phyloP scores from a whole-genome alignment of 306 rosid species.

The Rosa rugosa region DNA sequence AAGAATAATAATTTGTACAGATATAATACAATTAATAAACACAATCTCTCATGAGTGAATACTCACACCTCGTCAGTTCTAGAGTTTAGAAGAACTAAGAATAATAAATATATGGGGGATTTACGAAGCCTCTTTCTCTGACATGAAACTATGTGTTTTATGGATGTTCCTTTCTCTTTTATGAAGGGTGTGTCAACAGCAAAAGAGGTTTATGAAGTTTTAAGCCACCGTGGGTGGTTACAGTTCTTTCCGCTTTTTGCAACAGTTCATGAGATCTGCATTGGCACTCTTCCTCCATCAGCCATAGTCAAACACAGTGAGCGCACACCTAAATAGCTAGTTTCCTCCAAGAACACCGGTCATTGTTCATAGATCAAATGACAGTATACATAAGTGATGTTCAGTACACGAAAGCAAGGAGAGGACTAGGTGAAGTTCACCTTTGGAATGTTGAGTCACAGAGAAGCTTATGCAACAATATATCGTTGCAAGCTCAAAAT shows the following conservation, averaged over 20 bases:
- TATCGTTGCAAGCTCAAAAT: slow-evolving; percentile 5
- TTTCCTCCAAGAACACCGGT: slow-evolving; percentile 9
- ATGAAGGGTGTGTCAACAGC: slow-evolving; percentile 91
- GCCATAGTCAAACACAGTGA: slow-evolving; percentile 67
- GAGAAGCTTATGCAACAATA: background rate
- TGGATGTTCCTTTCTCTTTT: slow-evolving; percentile 8
- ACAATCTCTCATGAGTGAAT: background rate
- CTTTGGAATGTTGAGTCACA: slow-evolving; percentile 15
- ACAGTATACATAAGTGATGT: slow-evolving; percentile 2
- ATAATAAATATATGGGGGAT: background rate
- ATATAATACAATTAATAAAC: background rate
- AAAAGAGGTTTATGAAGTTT: slow-evolving; percentile 79
- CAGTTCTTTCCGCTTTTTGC: slow-evolving; percentile 78
- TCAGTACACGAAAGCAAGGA: background rate
- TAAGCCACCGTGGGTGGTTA: slow-evolving; percentile 78
- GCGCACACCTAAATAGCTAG: slow-evolving; percentile 43
- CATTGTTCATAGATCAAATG: slow-evolving; percentile 21
- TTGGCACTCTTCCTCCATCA: slow-evolving; percentile 78
- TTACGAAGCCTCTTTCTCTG: background rate
- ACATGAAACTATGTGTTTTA: background rate
- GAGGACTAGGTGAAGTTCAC: background rate
- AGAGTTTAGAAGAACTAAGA: background rate
- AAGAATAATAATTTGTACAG: background rate
- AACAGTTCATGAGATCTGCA: slow-evolving; percentile 79
- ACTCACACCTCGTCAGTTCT: background rate